Percentiles rank a stretch among this genome's conserved stretches.
phyloP scores from a whole-genome alignment of 768 basidiomycete genomes.

The Russula sp. region DNA sequence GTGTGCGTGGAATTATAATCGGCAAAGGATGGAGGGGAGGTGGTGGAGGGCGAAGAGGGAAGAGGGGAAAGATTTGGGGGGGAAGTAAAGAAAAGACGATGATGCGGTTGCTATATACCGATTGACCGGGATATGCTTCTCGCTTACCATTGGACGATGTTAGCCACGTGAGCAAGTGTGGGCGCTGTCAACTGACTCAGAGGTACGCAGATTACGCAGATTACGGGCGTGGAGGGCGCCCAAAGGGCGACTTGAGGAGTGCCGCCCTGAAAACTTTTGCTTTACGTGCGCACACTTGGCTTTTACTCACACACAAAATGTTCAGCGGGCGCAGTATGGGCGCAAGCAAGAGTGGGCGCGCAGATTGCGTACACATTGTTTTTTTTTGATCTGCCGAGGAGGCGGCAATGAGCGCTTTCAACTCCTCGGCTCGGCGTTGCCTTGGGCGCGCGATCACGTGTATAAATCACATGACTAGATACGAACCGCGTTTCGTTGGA shows the following conservation, averaged over 20 bases:
- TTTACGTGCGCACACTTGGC: background rate
- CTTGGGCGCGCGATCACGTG: constrained; percentile 15
- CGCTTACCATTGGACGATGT: constrained; percentile 2
- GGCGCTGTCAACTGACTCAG: constrained; percentile 14
- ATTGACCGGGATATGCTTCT: constrained; percentile 21
- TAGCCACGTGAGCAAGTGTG: constrained; percentile 4
- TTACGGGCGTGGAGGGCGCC: background rate
- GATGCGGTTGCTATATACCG: constrained; percentile 26
- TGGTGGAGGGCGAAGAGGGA: background rate
- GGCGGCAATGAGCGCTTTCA: background rate
- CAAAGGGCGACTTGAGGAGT: background rate
- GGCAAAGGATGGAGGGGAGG: background rate
- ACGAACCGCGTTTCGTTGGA: constrained; percentile 21
- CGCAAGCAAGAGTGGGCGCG: constrained; percentile 9
- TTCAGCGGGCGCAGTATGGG: constrained; percentile 13
- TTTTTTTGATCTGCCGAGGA: background rate
- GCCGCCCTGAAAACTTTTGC: background rate
- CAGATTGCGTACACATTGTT: background rate
- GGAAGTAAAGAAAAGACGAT: constrained; percentile 12
- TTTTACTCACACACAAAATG: background rate
- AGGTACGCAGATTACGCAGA: background rate
- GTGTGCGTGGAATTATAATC: background rate
- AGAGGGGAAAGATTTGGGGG: constrained; percentile 5
- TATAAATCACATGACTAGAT: constrained; percentile 11
- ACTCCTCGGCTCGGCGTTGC: background rate